Conservation (phyloP, 2,329 filamentous ascomycete species). For the Phialophora verrucosa region DNA sequence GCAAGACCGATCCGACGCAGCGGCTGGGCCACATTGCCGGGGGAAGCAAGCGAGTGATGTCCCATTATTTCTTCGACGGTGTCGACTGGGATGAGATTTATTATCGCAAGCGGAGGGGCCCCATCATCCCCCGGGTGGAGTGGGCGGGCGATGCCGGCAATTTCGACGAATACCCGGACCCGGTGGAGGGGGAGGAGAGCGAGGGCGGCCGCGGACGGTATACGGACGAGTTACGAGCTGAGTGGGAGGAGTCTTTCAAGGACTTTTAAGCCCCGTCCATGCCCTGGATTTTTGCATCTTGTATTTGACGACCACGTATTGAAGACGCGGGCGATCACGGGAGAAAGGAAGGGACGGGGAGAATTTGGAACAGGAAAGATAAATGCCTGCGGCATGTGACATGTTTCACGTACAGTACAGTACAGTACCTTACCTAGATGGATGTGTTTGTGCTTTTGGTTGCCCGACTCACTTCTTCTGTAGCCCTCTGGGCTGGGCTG, state of each 20-base stretch:
- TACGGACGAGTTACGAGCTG: constrained; percentile 64
- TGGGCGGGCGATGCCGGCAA: constrained; percentile 67
- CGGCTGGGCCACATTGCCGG: constrained; percentile 68
- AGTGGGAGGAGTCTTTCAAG: constrained; percentile 65
- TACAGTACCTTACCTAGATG: not conserved
- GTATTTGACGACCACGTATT: not conserved
- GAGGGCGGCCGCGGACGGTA: constrained; percentile 53
- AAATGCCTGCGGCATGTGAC: not conserved
- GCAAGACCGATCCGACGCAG: constrained; percentile 68
- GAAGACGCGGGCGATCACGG: not conserved
- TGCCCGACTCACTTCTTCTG: not conserved
- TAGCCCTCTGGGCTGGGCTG: not conserved
- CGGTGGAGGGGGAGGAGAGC: constrained; percentile 58
- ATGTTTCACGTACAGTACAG: constrained; percentile 1
- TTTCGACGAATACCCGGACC: constrained; percentile 68
- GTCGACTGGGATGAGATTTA: constrained; percentile 69
- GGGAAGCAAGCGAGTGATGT: constrained; percentile 63
- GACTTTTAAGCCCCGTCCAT: constrained; percentile 58
- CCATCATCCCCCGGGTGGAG: constrained; percentile 66
- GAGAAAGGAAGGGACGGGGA: not conserved
- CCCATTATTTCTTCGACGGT: constrained; percentile 66
- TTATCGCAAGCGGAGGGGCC: constrained; percentile 63
- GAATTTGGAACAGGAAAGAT: not conserved
- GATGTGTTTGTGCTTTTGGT: not conserved
- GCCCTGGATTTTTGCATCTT: not conserved